Evolutionary conservation across 2,329 filamentous ascomycete species (phyloP).

Genomic region (Aspergillus versicolor): DNA sequence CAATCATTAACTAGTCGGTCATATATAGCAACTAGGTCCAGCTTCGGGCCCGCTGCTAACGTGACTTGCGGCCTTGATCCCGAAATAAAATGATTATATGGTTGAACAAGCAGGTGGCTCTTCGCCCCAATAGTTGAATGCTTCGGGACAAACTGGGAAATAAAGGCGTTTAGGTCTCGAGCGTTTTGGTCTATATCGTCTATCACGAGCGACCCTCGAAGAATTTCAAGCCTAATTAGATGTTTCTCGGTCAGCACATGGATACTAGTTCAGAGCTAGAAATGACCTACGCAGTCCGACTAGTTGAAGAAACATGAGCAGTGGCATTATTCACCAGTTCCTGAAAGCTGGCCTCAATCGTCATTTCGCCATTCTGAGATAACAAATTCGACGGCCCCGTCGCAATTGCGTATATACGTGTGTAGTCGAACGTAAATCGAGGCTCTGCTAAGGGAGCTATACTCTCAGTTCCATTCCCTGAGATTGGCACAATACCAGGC

Average conservation of each 20-base stretch:
- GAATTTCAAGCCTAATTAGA: slow-evolving; percentile 36
- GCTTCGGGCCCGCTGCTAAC: slow-evolving; percentile 3
- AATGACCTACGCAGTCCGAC: slow-evolving; percentile 32
- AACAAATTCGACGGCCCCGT: slow-evolving; percentile 14
- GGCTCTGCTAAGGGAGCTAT: slow-evolving; percentile 17
- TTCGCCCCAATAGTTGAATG: slow-evolving; percentile 2
- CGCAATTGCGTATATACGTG: slow-evolving; percentile 27
- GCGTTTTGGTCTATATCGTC: slow-evolving; percentile 39
- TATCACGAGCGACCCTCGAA: slow-evolving; percentile 24
- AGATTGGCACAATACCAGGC: neutral
- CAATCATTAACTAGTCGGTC: slow-evolving; percentile 38
- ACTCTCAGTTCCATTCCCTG: slow-evolving; percentile 12
- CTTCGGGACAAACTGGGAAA: slow-evolving; percentile 14
- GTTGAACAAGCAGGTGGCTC: slow-evolving; percentile 21
- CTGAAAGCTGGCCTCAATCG: slow-evolving; percentile 18
- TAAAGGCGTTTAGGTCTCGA: slow-evolving; percentile 28
- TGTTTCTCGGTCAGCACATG: slow-evolving; percentile 9
- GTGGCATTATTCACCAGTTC: slow-evolving; percentile 17
- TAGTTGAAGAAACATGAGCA: slow-evolving; percentile 8
- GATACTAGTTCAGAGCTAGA: neutral
- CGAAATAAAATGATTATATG: slow-evolving; percentile 15
- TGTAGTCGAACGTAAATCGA: slow-evolving; percentile 32
- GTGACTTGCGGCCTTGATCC: slow-evolving; percentile 13
- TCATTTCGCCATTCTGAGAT: slow-evolving; percentile 2
- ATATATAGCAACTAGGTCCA: slow-evolving; percentile 32